Base-by-base conservation (phyloP, 1,284 basidiomycete species). In the Austroboletus niveus region DNA sequence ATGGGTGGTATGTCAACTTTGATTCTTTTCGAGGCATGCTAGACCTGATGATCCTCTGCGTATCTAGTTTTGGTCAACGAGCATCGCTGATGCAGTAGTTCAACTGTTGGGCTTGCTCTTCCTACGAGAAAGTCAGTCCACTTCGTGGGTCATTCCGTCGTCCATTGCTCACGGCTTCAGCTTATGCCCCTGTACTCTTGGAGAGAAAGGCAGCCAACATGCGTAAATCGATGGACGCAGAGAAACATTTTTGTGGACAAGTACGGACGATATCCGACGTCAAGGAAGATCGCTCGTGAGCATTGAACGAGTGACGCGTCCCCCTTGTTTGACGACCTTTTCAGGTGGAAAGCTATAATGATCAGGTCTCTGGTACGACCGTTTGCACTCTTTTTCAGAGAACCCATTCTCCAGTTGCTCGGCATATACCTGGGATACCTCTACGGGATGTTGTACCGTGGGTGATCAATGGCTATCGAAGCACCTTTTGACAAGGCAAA, bases 131-230 rank as follows among this genome's bases (percentile, higher is more conserved):
- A 88, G 84, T 86, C 50, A 48, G 64, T 59, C 10, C 4, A 14
- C 27, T 29, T 29, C 5, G 27, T 7, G 27, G 27, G 0, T 42
- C 5, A 1, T 36, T 9, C 27, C 27, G 4, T 10, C 17, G 5
- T 35, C 20, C 3, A 7, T 30, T 29, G 0, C 45, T 55, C 4
- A 54, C 15, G 12, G 22, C 35, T 34, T 20, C 52, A 85, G 83
- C 86, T 0, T 89, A 71, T 57, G 80, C 83, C 0, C 85, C 87
- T 0, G 62, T 78, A 14, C 71, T 90, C 3, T 72, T 90, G 10
- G 78, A 81, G 47, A 68, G 73, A 39, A 87, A 85, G 61, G 86
- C 85, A 0, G 62, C 72, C 1, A 60, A 55, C 5, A 72, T 91
- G 20, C 70, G 76, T 9, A 76, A 73, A 48, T 70, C 72, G 45